Percentiles rank a stretch among this genome's conserved stretches.
Conservation (phyloP, 139 green algal genomes). For the Chlamydomonas schloesseri region DNA sequence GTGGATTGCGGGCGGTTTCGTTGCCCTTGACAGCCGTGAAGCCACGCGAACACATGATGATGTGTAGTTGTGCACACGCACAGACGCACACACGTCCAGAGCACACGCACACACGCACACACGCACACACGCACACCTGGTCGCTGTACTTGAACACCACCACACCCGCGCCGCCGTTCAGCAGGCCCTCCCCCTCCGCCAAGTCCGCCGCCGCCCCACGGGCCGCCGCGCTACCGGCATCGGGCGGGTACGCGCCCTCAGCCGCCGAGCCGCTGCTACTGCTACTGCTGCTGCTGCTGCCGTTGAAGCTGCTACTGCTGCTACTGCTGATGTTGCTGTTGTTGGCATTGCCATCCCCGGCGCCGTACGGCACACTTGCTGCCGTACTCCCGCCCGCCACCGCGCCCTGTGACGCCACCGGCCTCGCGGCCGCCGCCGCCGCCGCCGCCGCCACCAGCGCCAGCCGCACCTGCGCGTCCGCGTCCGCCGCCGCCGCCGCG, state of each 20-base stretch:
- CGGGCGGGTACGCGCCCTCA: background rate
- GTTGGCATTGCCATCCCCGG: too few relatives aligned
- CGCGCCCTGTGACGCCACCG: too few relatives aligned
- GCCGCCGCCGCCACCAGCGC: too few relatives aligned
- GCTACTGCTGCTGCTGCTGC: background rate
- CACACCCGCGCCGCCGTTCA: background rate
- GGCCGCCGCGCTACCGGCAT: background rate
- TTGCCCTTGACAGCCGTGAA: too few relatives aligned
- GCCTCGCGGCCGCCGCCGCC: too few relatives aligned
- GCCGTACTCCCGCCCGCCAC: too few relatives aligned
- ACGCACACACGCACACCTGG: background rate
- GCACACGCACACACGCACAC: too few relatives aligned
- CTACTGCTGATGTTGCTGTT: background rate
- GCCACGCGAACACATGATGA: too few relatives aligned
- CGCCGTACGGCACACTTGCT: too few relatives aligned
- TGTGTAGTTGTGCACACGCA: too few relatives aligned
- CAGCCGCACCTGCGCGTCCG: background rate
- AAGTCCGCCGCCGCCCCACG: background rate
- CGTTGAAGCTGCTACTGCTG: background rate
- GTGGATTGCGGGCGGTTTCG: too few relatives aligned
- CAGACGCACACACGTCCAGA: too few relatives aligned
- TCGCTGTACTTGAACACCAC: conserved; percentile 37
- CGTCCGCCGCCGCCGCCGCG: background rate
- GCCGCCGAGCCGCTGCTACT: background rate
- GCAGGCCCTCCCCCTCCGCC: background rate